phyloP scores from a whole-genome alignment of 345 rosid genomes.

The Triadica sebifera region DNA sequence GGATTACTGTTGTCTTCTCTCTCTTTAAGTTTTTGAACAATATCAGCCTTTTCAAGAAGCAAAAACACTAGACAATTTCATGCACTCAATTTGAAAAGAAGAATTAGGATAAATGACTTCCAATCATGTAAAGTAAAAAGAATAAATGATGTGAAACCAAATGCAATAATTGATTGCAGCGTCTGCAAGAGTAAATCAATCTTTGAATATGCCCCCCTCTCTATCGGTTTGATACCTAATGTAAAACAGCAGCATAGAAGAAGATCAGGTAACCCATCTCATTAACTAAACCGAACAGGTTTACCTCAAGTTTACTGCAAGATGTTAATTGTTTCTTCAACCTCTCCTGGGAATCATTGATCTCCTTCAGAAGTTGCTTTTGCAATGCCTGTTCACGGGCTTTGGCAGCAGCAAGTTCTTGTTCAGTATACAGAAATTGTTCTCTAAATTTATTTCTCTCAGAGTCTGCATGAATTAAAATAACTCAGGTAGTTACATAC shows the following conservation, averaged over 20 bases:
- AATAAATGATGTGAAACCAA: background rate
- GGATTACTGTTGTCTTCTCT: background rate
- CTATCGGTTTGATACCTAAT: background rate
- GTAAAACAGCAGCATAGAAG: background rate
- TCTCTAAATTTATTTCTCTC: conserved; percentile 74
- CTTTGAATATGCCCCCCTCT: background rate
- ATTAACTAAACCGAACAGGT: background rate
- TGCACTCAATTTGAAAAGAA: background rate
- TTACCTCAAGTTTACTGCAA: conserved; percentile 67
- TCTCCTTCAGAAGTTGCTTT: conserved; percentile 68
- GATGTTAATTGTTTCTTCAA: conserved; percentile 55
- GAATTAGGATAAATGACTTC: too few species aligned
- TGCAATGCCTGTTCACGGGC: conserved; percentile 78
- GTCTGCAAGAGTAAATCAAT: background rate
- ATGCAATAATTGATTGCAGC: background rate
- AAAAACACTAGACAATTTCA: background rate
- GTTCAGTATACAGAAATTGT: conserved; percentile 63
- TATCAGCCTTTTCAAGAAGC: background rate
- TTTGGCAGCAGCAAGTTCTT: conserved; percentile 89
- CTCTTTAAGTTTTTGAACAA: background rate
- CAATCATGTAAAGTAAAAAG: background rate
- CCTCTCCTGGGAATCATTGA: conserved; percentile 62
- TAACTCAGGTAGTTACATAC: background rate
- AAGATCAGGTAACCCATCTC: background rate
- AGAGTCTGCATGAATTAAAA: conserved; percentile 43